These are phyloP conservation scores for Aspergillus alliaceus DNA, from an alignment of 2,329 filamentous ascomycete species.

Conservation along the genomic window DNA sequence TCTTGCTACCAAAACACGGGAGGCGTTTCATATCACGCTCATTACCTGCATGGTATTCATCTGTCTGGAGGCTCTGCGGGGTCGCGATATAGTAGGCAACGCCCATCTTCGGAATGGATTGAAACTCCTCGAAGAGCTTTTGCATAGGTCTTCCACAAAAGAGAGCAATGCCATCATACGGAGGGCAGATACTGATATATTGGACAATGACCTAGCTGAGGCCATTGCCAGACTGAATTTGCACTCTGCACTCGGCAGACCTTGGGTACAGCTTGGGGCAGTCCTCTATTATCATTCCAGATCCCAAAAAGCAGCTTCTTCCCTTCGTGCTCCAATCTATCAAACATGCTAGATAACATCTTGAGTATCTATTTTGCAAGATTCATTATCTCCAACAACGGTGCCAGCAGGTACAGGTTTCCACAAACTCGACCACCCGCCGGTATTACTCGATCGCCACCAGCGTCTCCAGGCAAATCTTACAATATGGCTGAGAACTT, in stretches of 20 bases:
- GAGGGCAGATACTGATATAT: neutral
- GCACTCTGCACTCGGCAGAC: too few relatives aligned
- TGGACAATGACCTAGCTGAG: neutral
- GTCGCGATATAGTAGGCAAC: neutral
- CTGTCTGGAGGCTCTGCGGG: neutral
- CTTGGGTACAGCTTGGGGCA: too few relatives aligned
- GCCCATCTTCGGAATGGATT: neutral
- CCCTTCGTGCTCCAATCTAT: too few relatives aligned
- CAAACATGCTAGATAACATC: too few relatives aligned
- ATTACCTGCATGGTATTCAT: neutral
- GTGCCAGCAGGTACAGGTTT: neutral
- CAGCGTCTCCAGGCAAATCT: neutral
- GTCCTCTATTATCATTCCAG: too few relatives aligned
- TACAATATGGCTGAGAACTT: neutral
- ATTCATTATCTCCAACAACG: too few relatives aligned
- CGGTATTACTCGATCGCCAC: neutral
- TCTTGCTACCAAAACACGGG: neutral
- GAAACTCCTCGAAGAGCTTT: neutral
- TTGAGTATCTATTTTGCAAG: too few relatives aligned
- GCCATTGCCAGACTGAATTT: too few relatives aligned
- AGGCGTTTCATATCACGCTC: neutral
- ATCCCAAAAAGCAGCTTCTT: too few relatives aligned
- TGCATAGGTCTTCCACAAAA: neutral
- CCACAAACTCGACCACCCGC: neutral
- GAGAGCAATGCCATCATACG: neutral